phyloP scores from a whole-genome alignment of 176 grass and related monocot species.

The Ensete glaucum region DNA sequence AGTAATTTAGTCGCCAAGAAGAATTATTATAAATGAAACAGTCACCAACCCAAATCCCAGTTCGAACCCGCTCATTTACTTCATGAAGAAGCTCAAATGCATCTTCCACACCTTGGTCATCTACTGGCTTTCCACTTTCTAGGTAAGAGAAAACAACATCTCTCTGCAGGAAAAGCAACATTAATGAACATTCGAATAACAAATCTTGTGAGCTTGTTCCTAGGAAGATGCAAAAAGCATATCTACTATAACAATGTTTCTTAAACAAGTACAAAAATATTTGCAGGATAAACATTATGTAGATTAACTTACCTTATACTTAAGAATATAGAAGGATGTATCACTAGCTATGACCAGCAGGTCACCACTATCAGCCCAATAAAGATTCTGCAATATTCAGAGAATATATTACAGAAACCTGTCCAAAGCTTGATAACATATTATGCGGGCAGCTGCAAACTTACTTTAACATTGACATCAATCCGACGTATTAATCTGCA shows the following conservation, averaged over 20 bases:
- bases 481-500: conserved; percentile 87
- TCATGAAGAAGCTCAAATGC: conserved; percentile 70
- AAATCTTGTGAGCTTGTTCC: not conserved
- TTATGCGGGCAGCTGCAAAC: conserved; percentile 3
- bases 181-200: not conserved
- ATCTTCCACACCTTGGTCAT: conserved; percentile 60
- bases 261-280: not conserved
- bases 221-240: not conserved
- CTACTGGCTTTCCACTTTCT: conserved; percentile 37
- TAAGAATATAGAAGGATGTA: conserved; percentile 97
- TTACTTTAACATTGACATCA: conserved; percentile 90
- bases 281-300: conserved; percentile 14
- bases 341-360: conserved; percentile 90
- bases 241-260: not conserved
- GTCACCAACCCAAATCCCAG: conserved; percentile 48
- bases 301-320: conserved; percentile 70
- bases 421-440: not conserved
- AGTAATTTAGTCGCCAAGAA: conserved; percentile 55
- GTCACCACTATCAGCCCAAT: conserved; percentile 98
- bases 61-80: conserved; percentile 39
- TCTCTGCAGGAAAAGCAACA: conserved; percentile 26
- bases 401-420: conserved; percentile 13
- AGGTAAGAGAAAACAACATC: conserved; percentile 59
- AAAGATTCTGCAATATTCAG: conserved; percentile 59
- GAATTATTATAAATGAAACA: conserved; percentile 80